Evolutionary conservation across 2,329 filamentous ascomycete genomes (phyloP).

Genomic region (Trichophyton benhamiae): DNA sequence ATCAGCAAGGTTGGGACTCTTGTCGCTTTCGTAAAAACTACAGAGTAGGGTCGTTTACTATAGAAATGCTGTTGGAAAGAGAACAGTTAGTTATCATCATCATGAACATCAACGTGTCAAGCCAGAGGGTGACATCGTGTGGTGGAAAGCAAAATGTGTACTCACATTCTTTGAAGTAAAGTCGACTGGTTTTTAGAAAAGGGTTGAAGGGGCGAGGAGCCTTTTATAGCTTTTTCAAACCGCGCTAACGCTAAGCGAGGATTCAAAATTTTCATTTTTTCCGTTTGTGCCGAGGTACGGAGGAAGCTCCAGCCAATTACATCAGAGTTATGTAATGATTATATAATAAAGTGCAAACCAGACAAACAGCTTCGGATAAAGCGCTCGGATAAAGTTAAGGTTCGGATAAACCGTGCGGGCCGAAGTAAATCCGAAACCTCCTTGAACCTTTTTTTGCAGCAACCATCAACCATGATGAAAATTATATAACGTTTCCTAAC

Average conservation of each 20-base stretch:
- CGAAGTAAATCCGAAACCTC: not conserved
- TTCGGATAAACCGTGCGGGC: not conserved
- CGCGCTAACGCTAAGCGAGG: slow-evolving; percentile 6
- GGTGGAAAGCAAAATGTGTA: slow-evolving; percentile 5
- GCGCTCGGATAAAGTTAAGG: not conserved
- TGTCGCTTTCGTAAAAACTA: slow-evolving; percentile 87
- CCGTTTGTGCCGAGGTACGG: not conserved
- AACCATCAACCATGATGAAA: not conserved
- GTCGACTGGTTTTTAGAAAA: slow-evolving; percentile 11
- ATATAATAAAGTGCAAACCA: not conserved
- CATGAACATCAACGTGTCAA: not conserved
- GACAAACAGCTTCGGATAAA: not conserved
- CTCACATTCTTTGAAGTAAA: slow-evolving; percentile 16
- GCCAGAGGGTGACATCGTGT: not conserved
- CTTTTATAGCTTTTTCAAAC: slow-evolving; percentile 4
- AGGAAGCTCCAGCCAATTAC: not conserved
- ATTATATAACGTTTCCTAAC: not conserved
- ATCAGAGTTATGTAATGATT: not conserved
- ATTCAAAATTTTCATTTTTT: not conserved
- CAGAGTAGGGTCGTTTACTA: slow-evolving; percentile 87
- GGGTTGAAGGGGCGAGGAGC: not conserved
- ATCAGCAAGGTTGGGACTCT: slow-evolving; percentile 85
- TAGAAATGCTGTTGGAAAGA: slow-evolving; percentile 59
- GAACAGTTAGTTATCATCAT: slow-evolving; percentile 9
- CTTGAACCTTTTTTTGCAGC: not conserved